Base-by-base conservation (phyloP, 2,329 filamentous ascomycete genomes). In the Saccharata proteae region DNA sequence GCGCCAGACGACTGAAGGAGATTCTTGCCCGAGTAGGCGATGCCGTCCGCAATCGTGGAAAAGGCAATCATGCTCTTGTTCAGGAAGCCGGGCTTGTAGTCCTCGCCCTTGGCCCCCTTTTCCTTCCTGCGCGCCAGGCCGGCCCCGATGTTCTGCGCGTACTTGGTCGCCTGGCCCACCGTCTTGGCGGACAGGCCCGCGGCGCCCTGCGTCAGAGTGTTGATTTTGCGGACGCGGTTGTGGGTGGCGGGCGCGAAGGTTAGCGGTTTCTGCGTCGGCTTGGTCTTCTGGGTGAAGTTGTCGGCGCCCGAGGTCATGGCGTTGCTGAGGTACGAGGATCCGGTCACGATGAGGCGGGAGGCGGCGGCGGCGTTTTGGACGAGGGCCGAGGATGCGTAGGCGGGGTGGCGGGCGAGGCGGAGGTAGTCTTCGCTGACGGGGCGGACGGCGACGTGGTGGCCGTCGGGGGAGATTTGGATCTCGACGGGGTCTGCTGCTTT, bases 1-100 rank as follows among this genome's bases (percentile, higher is more conserved):
- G 69, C 67, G 3, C 82, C 79, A 3, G 79, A 74, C 7, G 77
- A 77, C 4, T 70, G 72, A 17, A 98, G 66, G 17, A 98, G 62
- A 39, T 74, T 81, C 32, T 79, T 78, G 1, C 84, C 81, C 2
- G 83, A 80, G 43, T 93, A 79, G 43, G 93, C 86, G 36, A 96
- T 80, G 21, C 90, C 90, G 47, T 98, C 90, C 15, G 85, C 82
- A 26, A 98, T 74, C 0, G 90, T 98, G 22, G 80, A 84, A 55
- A 96, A 96, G 0, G 90, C 90, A 64, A 98, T 96, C 62, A 98
- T 65, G 40, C 78, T 85, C 67, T 93, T 94, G 62, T 98, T 98
- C 42, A 98, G 61, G 17, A 98, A 61, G 4, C 90, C 88, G 0
- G 90, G 88, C 58, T 93, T 93, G 60, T 90, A 92, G 12, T 62